Conservation (phyloP, 352 stramenopile genomes). For the Globisporangium middletonii region DNA sequence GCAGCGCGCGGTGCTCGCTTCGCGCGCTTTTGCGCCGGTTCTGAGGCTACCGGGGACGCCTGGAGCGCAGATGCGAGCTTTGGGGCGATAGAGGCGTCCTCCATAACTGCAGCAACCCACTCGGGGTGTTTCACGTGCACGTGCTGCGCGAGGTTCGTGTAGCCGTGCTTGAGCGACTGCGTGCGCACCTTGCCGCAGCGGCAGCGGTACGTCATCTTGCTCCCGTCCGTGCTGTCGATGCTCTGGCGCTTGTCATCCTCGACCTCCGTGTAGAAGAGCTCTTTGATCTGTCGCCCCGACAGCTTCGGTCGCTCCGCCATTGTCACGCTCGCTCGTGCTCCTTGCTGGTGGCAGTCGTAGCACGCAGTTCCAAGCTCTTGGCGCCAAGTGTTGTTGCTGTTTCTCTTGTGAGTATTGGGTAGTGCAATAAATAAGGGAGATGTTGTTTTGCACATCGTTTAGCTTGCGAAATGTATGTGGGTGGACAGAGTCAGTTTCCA, state of each 20-base stretch:
- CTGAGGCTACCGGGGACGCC: background rate
- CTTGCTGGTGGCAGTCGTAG: background rate
- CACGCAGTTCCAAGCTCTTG: background rate
- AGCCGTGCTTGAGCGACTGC: slow-evolving; percentile 48
- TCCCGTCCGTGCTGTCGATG: background rate
- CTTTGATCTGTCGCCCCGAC: slow-evolving; percentile 36
- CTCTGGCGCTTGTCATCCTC: slow-evolving; percentile 1
- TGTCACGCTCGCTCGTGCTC: background rate
- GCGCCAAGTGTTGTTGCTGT: background rate
- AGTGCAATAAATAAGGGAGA: no score
- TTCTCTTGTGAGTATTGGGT: background rate
- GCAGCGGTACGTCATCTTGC: slow-evolving; percentile 38
- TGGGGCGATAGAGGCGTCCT: slow-evolving; percentile 17
- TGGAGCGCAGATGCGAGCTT: slow-evolving; percentile 8
- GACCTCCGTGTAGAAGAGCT: slow-evolving; percentile 44
- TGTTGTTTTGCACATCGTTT: no score
- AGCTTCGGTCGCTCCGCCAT: slow-evolving; percentile 23
- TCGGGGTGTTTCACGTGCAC: slow-evolving; percentile 57
- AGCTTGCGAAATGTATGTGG: no score
- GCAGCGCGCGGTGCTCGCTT: background rate
- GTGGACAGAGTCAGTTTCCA: no score
- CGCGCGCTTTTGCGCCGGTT: background rate
- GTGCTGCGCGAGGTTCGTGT: slow-evolving; percentile 66
- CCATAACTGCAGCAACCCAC: slow-evolving; percentile 31
- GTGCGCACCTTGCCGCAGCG: slow-evolving; percentile 54